These are phyloP conservation scores for Nymphaea thermarum DNA, from an alignment of 164 flowering plant genomes.

Conservation along the genomic window DNA sequence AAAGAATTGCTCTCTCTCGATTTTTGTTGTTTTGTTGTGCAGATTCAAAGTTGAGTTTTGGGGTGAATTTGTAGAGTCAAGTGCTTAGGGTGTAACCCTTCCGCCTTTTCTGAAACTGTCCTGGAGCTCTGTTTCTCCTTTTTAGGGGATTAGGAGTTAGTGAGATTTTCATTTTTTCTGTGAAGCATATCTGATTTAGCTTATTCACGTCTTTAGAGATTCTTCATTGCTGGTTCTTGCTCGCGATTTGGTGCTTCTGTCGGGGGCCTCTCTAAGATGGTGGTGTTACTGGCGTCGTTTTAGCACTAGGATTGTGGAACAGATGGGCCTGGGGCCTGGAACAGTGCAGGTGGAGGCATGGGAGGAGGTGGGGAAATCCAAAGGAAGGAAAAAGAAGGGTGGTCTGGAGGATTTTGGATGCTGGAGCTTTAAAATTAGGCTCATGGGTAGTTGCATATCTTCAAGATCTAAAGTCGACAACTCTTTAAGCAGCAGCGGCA, in stretches of 20 bases:
- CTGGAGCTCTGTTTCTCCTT: too few species aligned
- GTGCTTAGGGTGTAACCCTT: too few species aligned
- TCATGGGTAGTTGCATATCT: slow-evolving; percentile 55
- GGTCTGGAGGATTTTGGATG: slow-evolving; percentile 39
- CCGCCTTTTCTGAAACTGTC: too few species aligned
- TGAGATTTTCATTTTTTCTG: too few species aligned
- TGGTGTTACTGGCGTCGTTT: neutral
- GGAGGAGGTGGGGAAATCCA: slow-evolving; percentile 15
- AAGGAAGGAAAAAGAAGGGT: slow-evolving; percentile 14
- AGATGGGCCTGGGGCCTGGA: slow-evolving; percentile 23
- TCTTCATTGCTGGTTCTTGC: too few species aligned
- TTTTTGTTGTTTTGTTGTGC: too few species aligned
- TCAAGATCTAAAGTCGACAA: slow-evolving; percentile 82
- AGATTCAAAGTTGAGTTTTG: too few species aligned
- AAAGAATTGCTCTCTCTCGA: too few species aligned
- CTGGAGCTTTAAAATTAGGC: slow-evolving; percentile 41
- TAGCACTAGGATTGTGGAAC: neutral
- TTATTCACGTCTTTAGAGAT: too few species aligned
- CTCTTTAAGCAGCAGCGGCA: slow-evolving; percentile 40
- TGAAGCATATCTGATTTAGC: too few species aligned
- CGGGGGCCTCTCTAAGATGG: neutral
- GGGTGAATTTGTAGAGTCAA: too few species aligned
- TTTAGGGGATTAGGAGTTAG: too few species aligned
- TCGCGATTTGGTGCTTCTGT: neutral
- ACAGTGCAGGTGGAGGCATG: slow-evolving; percentile 14